These are phyloP conservation scores for Pseudoscleropodium purum DNA, from an alignment of 225 moss, liverwort and hornwort genomes.

Conservation along the genomic window DNA sequence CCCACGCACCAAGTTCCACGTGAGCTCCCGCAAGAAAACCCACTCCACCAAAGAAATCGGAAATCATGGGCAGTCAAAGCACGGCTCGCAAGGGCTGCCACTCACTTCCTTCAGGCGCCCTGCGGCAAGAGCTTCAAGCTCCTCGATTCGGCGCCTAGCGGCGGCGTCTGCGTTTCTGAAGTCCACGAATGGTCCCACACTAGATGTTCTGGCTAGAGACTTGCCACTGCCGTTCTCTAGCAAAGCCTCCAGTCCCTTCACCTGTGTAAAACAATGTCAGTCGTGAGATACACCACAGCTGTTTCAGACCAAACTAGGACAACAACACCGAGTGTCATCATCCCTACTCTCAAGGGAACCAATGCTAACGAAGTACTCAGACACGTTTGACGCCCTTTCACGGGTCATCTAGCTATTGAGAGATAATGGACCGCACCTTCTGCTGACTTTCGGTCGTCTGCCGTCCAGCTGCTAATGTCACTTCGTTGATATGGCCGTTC, in stretches of 20 bases:
- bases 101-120: conserved; percentile 73
- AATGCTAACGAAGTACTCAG: not conserved
- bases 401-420: too few species aligned
- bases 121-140: conserved; percentile 59
- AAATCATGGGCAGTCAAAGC: not conserved
- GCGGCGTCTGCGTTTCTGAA: conserved; percentile 52
- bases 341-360: not conserved
- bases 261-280: conserved; percentile 18
- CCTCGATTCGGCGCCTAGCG: conserved; percentile 53
- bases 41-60: not conserved
- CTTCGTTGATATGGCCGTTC: conserved; percentile 37
- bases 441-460: conserved; percentile 46
- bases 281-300: not conserved
- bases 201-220: conserved; percentile 24
- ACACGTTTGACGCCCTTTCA: not conserved
- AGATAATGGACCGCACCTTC: conserved; percentile 18
- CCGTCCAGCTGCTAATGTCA: conserved; percentile 37
- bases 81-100: not conserved
- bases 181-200: conserved; percentile 41
- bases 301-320: not conserved
- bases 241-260: conserved; percentile 53
- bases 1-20: not conserved
- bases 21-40: not conserved
- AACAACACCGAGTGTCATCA: not conserved
- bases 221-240: conserved; percentile 24